phyloP scores from a whole-genome alignment of 768 basidiomycete genomes.

The Hydnomerulius pinastri region DNA sequence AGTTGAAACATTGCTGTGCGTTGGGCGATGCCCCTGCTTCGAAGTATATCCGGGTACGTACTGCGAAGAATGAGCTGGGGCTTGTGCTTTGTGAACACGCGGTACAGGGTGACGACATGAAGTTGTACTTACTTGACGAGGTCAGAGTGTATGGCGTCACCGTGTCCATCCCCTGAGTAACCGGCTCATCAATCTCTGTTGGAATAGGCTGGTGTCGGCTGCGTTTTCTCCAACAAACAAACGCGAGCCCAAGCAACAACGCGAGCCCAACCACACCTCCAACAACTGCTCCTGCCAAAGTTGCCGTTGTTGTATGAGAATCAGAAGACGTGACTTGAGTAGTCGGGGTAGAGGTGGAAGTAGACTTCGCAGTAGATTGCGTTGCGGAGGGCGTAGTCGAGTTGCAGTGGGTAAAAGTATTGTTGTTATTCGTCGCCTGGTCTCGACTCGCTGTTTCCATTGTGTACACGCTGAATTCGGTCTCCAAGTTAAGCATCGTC shows the following conservation, averaged over 20 bases:
- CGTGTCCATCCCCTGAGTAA: background rate
- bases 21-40: background rate
- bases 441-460: conserved; percentile 15
- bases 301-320: background rate
- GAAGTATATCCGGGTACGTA: background rate
- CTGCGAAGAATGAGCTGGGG: background rate
- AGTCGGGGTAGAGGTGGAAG: background rate
- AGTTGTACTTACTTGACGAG: background rate
- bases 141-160: conserved; percentile 1
- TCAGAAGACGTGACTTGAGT: background rate
- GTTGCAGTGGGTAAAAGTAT: conserved; percentile 32
- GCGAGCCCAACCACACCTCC: conserved; percentile 1
- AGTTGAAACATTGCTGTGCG: background rate
- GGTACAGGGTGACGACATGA: background rate
- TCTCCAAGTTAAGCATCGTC: background rate
- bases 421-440: conserved; percentile 22
- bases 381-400: background rate
- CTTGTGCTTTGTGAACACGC: background rate
- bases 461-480: conserved; percentile 18
- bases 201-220: background rate
- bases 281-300: conserved; percentile 2
- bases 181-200: background rate
- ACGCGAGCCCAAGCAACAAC: background rate
- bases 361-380: background rate
- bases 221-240: background rate